Evolutionary conservation across 345 rosid species (phyloP).

Genomic region (Psidium friedrichsthalianum): DNA sequence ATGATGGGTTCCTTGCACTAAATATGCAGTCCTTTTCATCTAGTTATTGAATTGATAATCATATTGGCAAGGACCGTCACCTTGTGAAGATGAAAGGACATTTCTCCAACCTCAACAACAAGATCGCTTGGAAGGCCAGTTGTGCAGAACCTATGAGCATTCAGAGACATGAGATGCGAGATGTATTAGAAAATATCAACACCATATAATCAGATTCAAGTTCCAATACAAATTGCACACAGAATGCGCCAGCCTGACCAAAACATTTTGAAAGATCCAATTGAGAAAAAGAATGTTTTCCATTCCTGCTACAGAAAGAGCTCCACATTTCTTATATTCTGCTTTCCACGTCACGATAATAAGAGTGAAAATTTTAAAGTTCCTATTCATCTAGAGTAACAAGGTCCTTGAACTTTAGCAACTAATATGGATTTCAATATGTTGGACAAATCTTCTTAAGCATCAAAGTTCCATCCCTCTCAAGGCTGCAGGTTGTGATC

Average conservation of each 20-base stretch:
- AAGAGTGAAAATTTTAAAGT: background rate
- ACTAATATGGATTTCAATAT: background rate
- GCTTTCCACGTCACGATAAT: background rate
- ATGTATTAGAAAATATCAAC: background rate
- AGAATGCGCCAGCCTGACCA: background rate
- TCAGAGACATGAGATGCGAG: background rate
- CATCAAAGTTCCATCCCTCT: background rate
- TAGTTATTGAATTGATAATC: background rate
- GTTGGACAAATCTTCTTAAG: background rate
- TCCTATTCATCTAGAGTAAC: background rate
- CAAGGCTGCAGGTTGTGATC: background rate
- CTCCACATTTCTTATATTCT: background rate
- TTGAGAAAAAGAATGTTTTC: background rate
- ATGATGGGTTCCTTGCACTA: background rate
- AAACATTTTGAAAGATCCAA: background rate
- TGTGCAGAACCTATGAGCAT: slow-evolving; percentile 75
- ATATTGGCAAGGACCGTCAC: slow-evolving; percentile 12
- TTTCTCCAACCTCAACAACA: slow-evolving; percentile 77
- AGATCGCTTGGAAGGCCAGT: slow-evolving; percentile 94
- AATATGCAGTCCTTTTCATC: background rate
- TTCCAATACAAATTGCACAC: background rate
- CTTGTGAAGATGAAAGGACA: slow-evolving; percentile 99
- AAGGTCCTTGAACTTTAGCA: background rate
- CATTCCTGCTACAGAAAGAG: background rate
- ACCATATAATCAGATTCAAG: background rate